phyloP scores from a whole-genome alignment of 768 basidiomycete species.

The Podaxis pistillaris region DNA sequence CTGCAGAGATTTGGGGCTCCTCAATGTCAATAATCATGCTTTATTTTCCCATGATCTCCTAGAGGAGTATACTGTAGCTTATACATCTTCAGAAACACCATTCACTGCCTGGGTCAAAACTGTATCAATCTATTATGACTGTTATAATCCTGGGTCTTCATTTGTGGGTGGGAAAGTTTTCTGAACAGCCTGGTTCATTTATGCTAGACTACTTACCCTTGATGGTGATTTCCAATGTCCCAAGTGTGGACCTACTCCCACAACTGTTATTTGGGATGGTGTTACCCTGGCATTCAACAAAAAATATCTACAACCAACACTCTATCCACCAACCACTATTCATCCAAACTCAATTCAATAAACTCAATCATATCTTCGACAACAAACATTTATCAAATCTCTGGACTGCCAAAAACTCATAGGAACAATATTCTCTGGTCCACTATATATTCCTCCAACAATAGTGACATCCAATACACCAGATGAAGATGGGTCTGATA shows the following conservation, averaged over 20 bases:
- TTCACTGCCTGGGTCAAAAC: conserved; percentile 28
- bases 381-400: conserved; percentile 27
- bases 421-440: not conserved
- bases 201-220: conserved; percentile 22
- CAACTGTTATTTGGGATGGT: conserved; percentile 32
- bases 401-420: conserved; percentile 15
- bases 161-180: conserved; percentile 31
- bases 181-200: conserved; percentile 32
- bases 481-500: no score
- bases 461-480: no score
- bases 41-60: conserved; percentile 32
- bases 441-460: not conserved
- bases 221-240: conserved; percentile 25
- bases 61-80: conserved; percentile 31
- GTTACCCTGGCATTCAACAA: conserved; percentile 29
- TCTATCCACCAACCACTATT: conserved; percentile 30
- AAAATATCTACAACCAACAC: conserved; percentile 23
- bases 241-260: conserved; percentile 25
- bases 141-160: not conserved
- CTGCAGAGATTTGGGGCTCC: conserved; percentile 23
- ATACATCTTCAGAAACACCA: conserved; percentile 33
- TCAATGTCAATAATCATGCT: conserved; percentile 32
- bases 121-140: conserved; percentile 22
- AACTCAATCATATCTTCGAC: conserved; percentile 19
- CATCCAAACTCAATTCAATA: conserved; percentile 9